Conservation (phyloP, 208 protist species). For the Zelonia costaricensis region DNA sequence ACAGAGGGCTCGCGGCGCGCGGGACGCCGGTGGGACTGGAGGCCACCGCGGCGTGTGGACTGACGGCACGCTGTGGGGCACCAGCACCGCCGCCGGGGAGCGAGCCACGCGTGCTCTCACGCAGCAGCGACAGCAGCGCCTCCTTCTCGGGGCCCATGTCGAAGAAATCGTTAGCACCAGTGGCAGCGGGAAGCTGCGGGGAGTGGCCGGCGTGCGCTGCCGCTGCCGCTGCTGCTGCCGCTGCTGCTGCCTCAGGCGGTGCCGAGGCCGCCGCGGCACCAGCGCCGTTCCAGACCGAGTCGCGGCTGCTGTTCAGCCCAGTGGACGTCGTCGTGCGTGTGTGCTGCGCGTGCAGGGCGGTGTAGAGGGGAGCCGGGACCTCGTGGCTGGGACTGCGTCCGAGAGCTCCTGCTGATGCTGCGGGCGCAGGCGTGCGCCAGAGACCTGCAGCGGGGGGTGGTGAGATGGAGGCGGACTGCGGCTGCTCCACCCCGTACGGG, state of each 20-base stretch:
- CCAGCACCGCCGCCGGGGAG: background rate
- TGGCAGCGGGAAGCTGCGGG: background rate
- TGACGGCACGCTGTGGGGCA: background rate
- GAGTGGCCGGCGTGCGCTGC: too few relatives aligned
- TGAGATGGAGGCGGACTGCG: background rate
- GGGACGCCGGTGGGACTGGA: too few relatives aligned
- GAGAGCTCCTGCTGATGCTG: too few relatives aligned
- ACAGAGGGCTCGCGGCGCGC: background rate
- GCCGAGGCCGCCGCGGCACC: background rate
- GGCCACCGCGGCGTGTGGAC: too few relatives aligned
- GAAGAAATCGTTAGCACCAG: slow-evolving; percentile 26
- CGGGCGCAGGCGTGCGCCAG: background rate
- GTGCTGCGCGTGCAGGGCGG: slow-evolving; percentile 4
- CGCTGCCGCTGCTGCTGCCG: background rate
- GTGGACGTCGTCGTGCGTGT: background rate
- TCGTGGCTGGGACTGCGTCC: background rate
- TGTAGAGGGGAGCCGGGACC: background rate
- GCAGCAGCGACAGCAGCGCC: slow-evolving; percentile 33
- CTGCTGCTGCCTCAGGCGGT: background rate
- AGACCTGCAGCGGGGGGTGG: background rate
- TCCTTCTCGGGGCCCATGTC: slow-evolving; percentile 50
- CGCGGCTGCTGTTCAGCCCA: slow-evolving; percentile 13
- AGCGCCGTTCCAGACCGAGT: slow-evolving; percentile 16
- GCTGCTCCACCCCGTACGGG: background rate
- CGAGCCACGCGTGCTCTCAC: slow-evolving; percentile 5